A percentile compares a stretch with the other conserved stretches of the same genome.
Conservation (phyloP, 768 basidiomycete genomes). For the Tricholoma sp. region DNA sequence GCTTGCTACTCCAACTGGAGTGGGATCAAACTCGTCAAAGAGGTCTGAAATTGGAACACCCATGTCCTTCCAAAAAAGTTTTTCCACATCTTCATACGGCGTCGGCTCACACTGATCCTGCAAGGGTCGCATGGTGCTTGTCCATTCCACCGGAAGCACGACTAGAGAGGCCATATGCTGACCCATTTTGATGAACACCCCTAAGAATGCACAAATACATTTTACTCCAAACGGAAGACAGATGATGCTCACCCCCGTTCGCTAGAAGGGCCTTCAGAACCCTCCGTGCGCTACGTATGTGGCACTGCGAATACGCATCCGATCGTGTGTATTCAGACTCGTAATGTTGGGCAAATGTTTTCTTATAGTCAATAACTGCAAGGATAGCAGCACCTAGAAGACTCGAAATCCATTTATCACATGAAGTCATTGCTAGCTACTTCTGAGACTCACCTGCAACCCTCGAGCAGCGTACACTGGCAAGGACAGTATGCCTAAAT, state of each 20-base stretch:
- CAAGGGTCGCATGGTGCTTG: constrained; percentile 46
- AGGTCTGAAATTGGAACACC: constrained; percentile 64
- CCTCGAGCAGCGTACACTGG: constrained; percentile 72
- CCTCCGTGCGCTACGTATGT: constrained; percentile 74
- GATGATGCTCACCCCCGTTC: constrained; percentile 67
- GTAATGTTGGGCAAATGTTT: constrained; percentile 53
- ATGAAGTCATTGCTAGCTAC: constrained; percentile 7
- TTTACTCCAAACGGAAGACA: background rate
- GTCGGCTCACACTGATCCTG: constrained; percentile 96
- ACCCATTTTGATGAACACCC: constrained; percentile 85
- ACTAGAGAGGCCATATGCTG: constrained; percentile 76
- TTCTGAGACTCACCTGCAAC: constrained; percentile 51
- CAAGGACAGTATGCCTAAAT: constrained; percentile 70
- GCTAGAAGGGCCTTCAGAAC: constrained; percentile 79
- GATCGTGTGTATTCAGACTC: constrained; percentile 43
- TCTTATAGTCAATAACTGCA: constrained; percentile 69
- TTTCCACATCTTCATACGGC: constrained; percentile 68
- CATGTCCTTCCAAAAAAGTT: constrained; percentile 75
- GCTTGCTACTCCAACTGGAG: constrained; percentile 93
- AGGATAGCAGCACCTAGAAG: constrained; percentile 52
- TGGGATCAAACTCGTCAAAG: constrained; percentile 81
- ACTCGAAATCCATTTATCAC: constrained; percentile 16
- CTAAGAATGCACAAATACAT: constrained; percentile 27
- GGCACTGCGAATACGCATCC: constrained; percentile 69
- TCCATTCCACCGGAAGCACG: constrained; percentile 51